Base-by-base conservation (phyloP, 1,284 basidiomycete genomes). In the Fomes fomentarius region DNA sequence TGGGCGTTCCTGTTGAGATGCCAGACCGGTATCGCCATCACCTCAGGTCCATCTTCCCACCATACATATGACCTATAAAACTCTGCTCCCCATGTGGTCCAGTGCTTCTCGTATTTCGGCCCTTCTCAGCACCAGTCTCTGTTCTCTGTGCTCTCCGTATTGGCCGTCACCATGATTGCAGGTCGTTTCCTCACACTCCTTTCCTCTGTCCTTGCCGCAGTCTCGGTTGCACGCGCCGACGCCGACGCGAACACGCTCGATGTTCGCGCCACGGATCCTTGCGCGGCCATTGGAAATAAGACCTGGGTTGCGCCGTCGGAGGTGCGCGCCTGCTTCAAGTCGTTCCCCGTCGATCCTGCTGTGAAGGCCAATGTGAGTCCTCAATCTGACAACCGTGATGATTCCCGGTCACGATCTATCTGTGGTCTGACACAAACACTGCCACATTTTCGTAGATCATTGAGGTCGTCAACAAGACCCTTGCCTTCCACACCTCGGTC, bases 401-500 rank as follows among this genome's bases (percentile, higher is more conserved):
- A 5, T 24, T 12, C 14, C 4, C 38, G 11, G 22, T 24, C 5
- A 9, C 19, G 34, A 8, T 2, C 14, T 10, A 12, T 21, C 21
- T 24, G 17, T 11, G 17, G 21, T 34, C 48, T 28, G 38, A 58
- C 51, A 10, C 57, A 38, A 61, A 60, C 17, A 26, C 7, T 9
- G n/a, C 19, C 7, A 28, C 21, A 24, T 10, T 28, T 35, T 34
- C 39, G 25, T 46, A 61, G 82, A 75, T 81, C 49, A 72, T 84
- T 46, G 79, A 84, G 51, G 81, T 81, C 17, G 73, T 82, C 10
- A 83, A 78, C 66, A 83, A 80, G 67, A 82, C 82, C 0, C 70
- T 84, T 26, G 76, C 78, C 15, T 84, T 85, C 64, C 83, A 84
- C 63, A 82, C 82, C 0, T 84, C 82, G 4, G 75, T 78, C 26